Evolutionary conservation across 2,329 filamentous ascomycete species (phyloP).

Genomic region (Apiospora saccharicola): DNA sequence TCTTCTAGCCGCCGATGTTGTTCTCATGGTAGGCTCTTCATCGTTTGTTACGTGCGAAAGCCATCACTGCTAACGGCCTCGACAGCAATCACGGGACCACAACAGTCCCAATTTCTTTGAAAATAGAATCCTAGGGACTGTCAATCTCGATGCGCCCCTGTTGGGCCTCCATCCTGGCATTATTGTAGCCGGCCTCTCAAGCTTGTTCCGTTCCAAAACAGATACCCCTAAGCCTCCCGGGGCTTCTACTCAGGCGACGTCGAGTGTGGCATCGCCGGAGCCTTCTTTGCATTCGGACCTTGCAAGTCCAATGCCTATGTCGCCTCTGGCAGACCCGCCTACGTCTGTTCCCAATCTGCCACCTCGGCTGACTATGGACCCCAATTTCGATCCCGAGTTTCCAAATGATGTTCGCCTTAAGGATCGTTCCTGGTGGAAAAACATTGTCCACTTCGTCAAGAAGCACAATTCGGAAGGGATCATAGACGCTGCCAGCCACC

Average conservation of each 20-base stretch:
- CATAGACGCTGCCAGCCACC: conserved; percentile 72
- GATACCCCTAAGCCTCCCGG: conserved; percentile 36
- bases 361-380: conserved; percentile 51
- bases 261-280: conserved; percentile 34
- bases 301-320: conserved; percentile 32
- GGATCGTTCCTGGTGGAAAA: conserved; percentile 73
- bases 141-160: conserved; percentile 87
- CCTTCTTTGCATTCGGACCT: conserved; percentile 36
- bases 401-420: conserved; percentile 75
- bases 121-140: conserved; percentile 79
- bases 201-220: conserved; percentile 69
- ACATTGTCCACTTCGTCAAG: conserved; percentile 76
- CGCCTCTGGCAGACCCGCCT: conserved; percentile 28
- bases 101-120: conserved; percentile 56
- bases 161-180: conserved; percentile 90
- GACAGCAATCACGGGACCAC: conserved; percentile 36
- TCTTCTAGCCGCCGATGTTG: conserved; percentile 80
- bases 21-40: conserved; percentile 61
- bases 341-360: conserved; percentile 24
- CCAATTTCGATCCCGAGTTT: conserved; percentile 79
- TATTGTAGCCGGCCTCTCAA: conserved; percentile 80
- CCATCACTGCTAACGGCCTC: conserved; percentile 29
- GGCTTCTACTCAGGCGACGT: conserved; percentile 29
- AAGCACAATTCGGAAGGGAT: conserved; percentile 80
- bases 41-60: not conserved